Evolutionary conservation across 371 early-diverging fungal species (phyloP).

Genomic region (Lichtheimia ramosa): DNA sequence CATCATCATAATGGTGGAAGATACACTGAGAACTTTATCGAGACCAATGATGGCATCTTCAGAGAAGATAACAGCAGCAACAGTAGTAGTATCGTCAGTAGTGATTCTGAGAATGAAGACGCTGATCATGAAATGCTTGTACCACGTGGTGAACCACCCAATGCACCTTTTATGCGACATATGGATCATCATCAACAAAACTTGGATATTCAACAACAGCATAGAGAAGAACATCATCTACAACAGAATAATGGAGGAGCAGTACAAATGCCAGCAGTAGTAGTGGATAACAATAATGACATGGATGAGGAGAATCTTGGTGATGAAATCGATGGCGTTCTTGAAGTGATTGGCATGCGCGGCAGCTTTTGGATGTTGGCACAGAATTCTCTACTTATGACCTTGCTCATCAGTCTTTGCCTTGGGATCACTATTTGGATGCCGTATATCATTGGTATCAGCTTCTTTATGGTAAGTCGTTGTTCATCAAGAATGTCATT

Average conservation of each 20-base stretch:
- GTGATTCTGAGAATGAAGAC: slow-evolving; percentile 3
- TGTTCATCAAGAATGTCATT: neutral
- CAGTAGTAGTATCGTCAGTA: too few species aligned
- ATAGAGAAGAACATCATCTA: slow-evolving; percentile 24
- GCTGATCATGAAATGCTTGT: neutral
- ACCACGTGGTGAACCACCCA: slow-evolving; percentile 8
- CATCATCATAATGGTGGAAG: neutral
- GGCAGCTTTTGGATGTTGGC: slow-evolving; percentile 70
- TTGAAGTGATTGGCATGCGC: slow-evolving; percentile 86
- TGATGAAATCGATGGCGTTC: slow-evolving; percentile 74
- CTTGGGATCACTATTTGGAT: slow-evolving; percentile 74
- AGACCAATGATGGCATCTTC: neutral
- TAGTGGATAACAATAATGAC: slow-evolving; percentile 12
- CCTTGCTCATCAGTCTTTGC: slow-evolving; percentile 67
- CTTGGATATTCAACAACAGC: slow-evolving; percentile 35
- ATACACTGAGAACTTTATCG: neutral
- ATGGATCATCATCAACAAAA: slow-evolving; percentile 1
- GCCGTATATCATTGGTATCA: slow-evolving; percentile 71
- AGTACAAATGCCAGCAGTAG: neutral
- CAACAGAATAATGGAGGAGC: neutral
- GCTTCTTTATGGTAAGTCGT: slow-evolving; percentile 20
- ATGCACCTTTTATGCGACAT: slow-evolving; percentile 8
- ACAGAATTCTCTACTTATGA: slow-evolving; percentile 75
- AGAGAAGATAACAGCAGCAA: too few species aligned
- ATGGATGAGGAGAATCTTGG: slow-evolving; percentile 59